Base-by-base conservation (phyloP, 1,284 basidiomycete genomes). In the Boletus sp. region DNA sequence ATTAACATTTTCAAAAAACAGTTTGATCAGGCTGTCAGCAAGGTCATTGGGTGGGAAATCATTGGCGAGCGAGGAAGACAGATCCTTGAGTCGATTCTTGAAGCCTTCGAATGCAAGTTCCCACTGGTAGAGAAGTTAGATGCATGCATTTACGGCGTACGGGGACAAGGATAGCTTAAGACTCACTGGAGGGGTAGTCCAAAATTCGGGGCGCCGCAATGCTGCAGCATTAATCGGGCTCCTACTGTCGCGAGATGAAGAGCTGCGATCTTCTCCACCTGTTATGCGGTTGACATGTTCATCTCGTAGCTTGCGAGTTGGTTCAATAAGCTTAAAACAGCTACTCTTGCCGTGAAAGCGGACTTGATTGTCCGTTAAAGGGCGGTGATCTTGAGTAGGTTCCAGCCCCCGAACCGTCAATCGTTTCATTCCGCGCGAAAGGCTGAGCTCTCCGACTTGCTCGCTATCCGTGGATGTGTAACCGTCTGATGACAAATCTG, bases 271-370 rank as follows among this genome's bases (percentile, higher is more conserved):
- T 1, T 55, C 62, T 33, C 49, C 50, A 19, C 60, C 52, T 6
- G 39, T 44, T 52, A 61, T 32, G 46, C 58, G 43, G 56, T 61
- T 48, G 40, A 78, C 60, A 40, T 77, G 76, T 56, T 75, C 68
- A 47, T 77, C 70, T 54, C 75, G 80, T 49, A 80, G 69, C 56
- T 74, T 74, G 40, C 77, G 67, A 0, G 78, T 75, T 1, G 72
- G 67, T 43, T 75, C 75, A 19, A 82, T 73, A 13, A 82, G 72
- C 29, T 73, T 71, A 40, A 77, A 72, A n/a, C 70, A 69, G 54
- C 78, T 81, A 56, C 78, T 81, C 57, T 78, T 76, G n/a, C 81
- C 81, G 56, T 82, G 78, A 55, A 81, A 83, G 27, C 82, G 74
- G 32, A 68, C 61, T 49, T 69, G 69, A 45, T 65, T 68, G 47